Evolutionary conservation across 1,139 yeast genomes (phyloP).

Genomic region (Yamadazyma sp.): DNA sequence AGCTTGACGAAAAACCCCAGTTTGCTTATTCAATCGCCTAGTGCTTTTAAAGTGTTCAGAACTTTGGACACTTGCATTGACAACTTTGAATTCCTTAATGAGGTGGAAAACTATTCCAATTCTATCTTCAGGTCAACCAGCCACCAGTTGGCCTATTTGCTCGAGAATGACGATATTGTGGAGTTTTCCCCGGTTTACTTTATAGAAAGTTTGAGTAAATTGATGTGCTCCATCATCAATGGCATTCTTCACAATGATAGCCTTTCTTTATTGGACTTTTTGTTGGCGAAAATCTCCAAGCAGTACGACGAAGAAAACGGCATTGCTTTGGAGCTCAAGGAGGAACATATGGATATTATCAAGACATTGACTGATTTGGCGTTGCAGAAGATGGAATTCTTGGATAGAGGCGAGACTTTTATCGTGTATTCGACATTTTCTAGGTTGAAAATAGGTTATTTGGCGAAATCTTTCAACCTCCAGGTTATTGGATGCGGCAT

Average conservation of each 20-base stretch:
- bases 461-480: slow-evolving; percentile 38
- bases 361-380: slow-evolving; percentile 35
- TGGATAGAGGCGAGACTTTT: slow-evolving; percentile 47
- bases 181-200: slow-evolving; percentile 45
- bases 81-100: slow-evolving; percentile 40
- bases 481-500: slow-evolving; percentile 47
- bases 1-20: slow-evolving; percentile 38
- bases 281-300: slow-evolving; percentile 27
- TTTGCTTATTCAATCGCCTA: slow-evolving; percentile 29
- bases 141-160: slow-evolving; percentile 23
- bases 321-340: slow-evolving; percentile 22
- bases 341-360: slow-evolving; percentile 28
- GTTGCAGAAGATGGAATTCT: slow-evolving; percentile 38
- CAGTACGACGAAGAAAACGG: slow-evolving; percentile 18
- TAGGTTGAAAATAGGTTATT: slow-evolving; percentile 41
- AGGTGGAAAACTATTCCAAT: slow-evolving; percentile 37
- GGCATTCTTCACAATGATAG: slow-evolving; percentile 26
- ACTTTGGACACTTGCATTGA: slow-evolving; percentile 41
- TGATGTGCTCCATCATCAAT: slow-evolving; percentile 35
- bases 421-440: slow-evolving; percentile 42
- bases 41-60: slow-evolving; percentile 32
- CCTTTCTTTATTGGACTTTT: slow-evolving; percentile 28
- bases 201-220: slow-evolving; percentile 42
- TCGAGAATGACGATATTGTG: slow-evolving; percentile 31
- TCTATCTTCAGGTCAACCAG: slow-evolving; percentile 20